A percentile compares a stretch with the other conserved stretches of the same genome.
Conservation (phyloP, 345 rosid genomes). For the Adansonia digitata region DNA sequence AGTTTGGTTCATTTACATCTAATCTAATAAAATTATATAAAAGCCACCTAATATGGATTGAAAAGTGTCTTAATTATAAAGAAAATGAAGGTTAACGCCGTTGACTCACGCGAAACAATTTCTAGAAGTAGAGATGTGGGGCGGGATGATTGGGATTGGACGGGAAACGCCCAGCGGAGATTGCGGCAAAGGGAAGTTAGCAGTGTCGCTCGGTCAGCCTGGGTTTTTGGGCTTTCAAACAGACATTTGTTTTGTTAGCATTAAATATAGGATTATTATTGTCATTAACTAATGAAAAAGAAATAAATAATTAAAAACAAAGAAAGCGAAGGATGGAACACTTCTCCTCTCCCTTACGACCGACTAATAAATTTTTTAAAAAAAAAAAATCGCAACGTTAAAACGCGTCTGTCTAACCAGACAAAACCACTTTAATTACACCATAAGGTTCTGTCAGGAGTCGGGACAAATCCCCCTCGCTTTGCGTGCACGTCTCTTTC, state of each 20-base stretch:
- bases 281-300: background rate
- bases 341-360: no score
- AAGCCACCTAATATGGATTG: background rate
- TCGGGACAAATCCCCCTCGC: constrained; percentile 48
- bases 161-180: constrained; percentile 35
- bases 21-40: background rate
- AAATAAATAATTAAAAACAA: background rate
- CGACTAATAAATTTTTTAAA: background rate
- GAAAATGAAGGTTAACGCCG: background rate
- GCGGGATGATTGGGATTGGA: no score
- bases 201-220: background rate
- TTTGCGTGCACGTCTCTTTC: constrained; percentile 39
- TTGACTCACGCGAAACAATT: background rate
- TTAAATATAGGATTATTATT: background rate
- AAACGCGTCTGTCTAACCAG: constrained; percentile 41
- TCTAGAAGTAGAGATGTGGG: background rate
- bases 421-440: constrained; percentile 35
- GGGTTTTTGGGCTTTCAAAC: background rate
- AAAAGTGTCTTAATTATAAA: background rate
- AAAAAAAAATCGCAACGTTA: constrained; percentile 13
- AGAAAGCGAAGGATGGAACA: no score
- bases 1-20: background rate
- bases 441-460: background rate
- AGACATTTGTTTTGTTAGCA: background rate
- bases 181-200: constrained; percentile 41